Evolutionary conservation across 805 yeast species (phyloP), one percentile per base, ranked within the genome.

Genomic region (Metschnikowia shivogae): DNA sequence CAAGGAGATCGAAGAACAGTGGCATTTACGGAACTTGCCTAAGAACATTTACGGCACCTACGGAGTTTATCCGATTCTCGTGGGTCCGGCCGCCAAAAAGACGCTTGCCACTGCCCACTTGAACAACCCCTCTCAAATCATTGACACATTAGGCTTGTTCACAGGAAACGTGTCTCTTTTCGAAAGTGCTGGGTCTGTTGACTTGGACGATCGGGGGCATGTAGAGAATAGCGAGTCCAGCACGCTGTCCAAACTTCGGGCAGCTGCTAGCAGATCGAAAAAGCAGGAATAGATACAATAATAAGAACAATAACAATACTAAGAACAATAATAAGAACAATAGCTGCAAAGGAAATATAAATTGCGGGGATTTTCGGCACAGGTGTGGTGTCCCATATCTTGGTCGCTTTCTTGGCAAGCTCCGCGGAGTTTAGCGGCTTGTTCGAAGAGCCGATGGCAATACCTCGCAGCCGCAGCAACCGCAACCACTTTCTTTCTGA

Each of bases 1-100:
- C 56, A 78, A 82, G 46, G 72, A 69, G 2, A 79, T 87, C 53
- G 89, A 84, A 56, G 57, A 61, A 2, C 59, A 64, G 22, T 80
- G 85, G 84, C 67, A 65, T 48, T 50, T 59, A 11, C 59, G 72
- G 14, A 65, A 68, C 6, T 61, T 70, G 33, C 67, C 71, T 2
- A 64, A 63, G 44, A 77, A 81, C 54, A 55, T 62, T n/a, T 72
- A 69, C 55, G 79, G 76, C 27, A 61, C 73, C 38, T 77, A 77
- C 62, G 86, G 92, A 12, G 68, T 89, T 39, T 86, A 81, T 61
- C 90, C 97, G 0, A 89, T 88, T 28, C 87, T 95, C 19, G 95
- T 90, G 37, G 97, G 97, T 0, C 95, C 97, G 3, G 92, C 96
- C 0, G 81, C 89, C 8, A 89, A 89, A 63, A 74, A 78, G 53